Evolutionary conservation across 306 rosid species (phyloP).

Genomic region (Inga leiocalycina): DNA sequence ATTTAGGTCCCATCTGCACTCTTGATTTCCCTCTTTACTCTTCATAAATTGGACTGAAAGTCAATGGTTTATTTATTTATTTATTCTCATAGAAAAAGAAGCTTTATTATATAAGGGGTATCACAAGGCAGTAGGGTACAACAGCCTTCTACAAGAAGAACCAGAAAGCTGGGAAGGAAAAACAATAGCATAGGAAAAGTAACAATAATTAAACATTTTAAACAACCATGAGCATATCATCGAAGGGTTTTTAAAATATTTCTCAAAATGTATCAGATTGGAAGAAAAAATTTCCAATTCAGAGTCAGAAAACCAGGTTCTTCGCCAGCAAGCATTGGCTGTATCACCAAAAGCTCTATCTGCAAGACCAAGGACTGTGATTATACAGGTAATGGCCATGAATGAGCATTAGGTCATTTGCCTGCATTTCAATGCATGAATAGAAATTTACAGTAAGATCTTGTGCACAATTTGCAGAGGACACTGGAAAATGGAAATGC

Average conservation of each 20-base stretch:
- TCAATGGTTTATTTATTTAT: background rate
- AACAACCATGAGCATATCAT: background rate
- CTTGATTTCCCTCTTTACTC: background rate
- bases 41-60: background rate
- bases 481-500: conserved; percentile 88
- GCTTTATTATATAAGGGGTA: background rate
- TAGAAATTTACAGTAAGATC: conserved; percentile 29
- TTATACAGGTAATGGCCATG: conserved; percentile 70
- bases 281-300: conserved; percentile 95
- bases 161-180: background rate
- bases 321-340: conserved; percentile 99
- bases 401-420: conserved; percentile 22
- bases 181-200: background rate
- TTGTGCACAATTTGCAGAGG: conserved; percentile 71
- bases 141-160: background rate
- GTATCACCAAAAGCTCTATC: conserved; percentile 86
- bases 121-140: background rate
- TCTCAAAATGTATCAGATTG: conserved; percentile 57
- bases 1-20: conserved; percentile 3
- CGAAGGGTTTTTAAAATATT: conserved; percentile 13
- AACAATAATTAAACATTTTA: background rate
- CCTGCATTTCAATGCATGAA: conserved; percentile 29
- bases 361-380: conserved; percentile 77
- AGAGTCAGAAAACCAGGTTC: conserved; percentile 98
- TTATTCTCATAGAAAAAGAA: background rate